Base-by-base conservation (phyloP, 2,329 filamentous ascomycete genomes). In the Fusarium sp. region DNA sequence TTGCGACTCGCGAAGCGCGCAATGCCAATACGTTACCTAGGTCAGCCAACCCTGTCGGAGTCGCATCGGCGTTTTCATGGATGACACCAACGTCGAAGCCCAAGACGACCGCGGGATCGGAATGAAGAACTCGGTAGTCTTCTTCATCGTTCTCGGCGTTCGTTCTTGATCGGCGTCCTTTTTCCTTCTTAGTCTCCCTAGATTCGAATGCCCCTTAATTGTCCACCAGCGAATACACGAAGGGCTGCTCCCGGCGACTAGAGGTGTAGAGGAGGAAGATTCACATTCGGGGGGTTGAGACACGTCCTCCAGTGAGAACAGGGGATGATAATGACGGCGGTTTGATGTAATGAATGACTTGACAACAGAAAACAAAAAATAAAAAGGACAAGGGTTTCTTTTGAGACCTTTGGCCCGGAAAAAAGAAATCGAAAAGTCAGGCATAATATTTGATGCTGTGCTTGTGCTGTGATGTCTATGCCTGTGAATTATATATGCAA, bases 21-120 rank as follows among this genome's bases (percentile, higher is more conserved):
- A 82, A 79, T 56, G 75, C 78, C 39, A 78, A 82, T 43, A 75
- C 81, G 16, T 77, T 83, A n/a, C 83, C 88, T 15, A 87, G 90
- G 60, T 86, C 89, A 7, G 85, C 89, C 34, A 98, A 98, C 76
- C 95, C 96, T 0, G 89, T 97, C 16, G 95, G 95, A 9, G 93
- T 93, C n/a, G 95, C 93, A 13, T 96, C 94, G 62, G 95, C 95
- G 3, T 98, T 98, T 82, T 91, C 93, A 12, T 98, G 95, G 95
- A 91, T 98, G 84, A 95, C 92, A 50, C 81, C 86, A 41, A 71
- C 79, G 16, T 77, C 76, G 53, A 80, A 84, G 47, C 50, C 76
- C 36, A 81, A 79, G 71, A 76, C 82, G 10, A 72, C 80, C 6
- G 68, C 78, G 27, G 78, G 78, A 13, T 70, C 69, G 23, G 73